Evolutionary conservation across 78 protist species (phyloP), one percentile per base, ranked within the genome.

Genomic region (Cyanophora paradoxa): DNA sequence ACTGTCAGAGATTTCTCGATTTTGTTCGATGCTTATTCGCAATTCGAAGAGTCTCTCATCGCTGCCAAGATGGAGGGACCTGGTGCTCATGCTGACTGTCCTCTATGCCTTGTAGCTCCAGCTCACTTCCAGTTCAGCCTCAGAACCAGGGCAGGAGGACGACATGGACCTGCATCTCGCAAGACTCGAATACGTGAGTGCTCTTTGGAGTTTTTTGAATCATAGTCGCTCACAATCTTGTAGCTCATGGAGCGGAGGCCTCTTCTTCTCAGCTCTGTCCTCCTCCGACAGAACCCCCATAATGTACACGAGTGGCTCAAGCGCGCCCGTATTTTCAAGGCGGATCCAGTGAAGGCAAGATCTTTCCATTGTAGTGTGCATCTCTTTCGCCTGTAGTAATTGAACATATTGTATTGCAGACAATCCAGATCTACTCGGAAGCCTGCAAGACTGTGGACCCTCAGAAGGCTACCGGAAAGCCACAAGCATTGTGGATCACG

Each of bases 221-320:
- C n/a, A n/a, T n/a, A n/a, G n/a, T n/a, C n/a, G n/a, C n/a, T n/a
- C n/a, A n/a, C n/a, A n/a, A n/a, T n/a, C n/a, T n/a, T n/a, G n/a
- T n/a, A 62, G 10, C 81, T 94, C 30, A 70, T 86, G 46, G 87
- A 82, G 46, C 72, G 96, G 0, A 90, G 89, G 13, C 92, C 92
- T 2, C 61, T 83, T 17, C 76, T 94, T 28, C 73, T 92, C 63
- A 83, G 54, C 56, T 3, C 41, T 1, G 78, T 72, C n/a, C 82
- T 68, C 22, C 77, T 84, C 56, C 65, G 85, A 13, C 99, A 97
- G 69, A 93, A 95, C 73, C 97, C 96, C 37, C 92, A 95, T 88
- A 89, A 89, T 42, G 99, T 97, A 13, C 48, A 36, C 57, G 97
- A 97, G 66, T 97, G 99, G 99, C 89, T 71, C 75, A 88, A 90